A percentile compares a stretch with the other conserved stretches of the same genome.
These are phyloP conservation scores for Penicillium pancosmium DNA, from an alignment of 495 filamentous ascomycete genomes.

Conservation along the genomic window DNA sequence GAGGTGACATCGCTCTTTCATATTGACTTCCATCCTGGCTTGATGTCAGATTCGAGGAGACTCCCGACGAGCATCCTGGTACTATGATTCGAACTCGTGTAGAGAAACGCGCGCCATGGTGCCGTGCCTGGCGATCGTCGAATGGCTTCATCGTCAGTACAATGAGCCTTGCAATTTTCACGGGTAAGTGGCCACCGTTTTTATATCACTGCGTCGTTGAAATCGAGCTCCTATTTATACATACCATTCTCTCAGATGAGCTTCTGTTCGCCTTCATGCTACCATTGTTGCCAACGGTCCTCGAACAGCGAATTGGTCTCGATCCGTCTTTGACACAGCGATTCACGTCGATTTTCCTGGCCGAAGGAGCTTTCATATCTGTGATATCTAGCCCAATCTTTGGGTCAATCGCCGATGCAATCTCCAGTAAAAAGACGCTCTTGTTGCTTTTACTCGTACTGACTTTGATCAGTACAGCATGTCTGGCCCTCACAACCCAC, in stretches of 20 bases:
- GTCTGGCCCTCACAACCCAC: slow-evolving; percentile 20
- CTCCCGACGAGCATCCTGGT: too few relatives aligned
- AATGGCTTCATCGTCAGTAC: slow-evolving; percentile 22
- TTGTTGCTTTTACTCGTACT: slow-evolving; percentile 21
- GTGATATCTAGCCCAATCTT: slow-evolving; percentile 21
- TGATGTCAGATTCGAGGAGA: too few relatives aligned
- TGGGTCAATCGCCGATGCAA: slow-evolving; percentile 26
- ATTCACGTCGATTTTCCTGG: slow-evolving; percentile 25
- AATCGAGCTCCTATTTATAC: not conserved
- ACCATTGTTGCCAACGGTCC: slow-evolving; percentile 28
- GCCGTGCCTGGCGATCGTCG: slow-evolving; percentile 25
- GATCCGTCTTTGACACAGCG: slow-evolving; percentile 20
- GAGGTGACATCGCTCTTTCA: too few relatives aligned
- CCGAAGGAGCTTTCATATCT: slow-evolving; percentile 23
- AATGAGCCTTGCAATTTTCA: slow-evolving; percentile 27
- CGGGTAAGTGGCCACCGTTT: slow-evolving; percentile 11
- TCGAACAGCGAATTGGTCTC: slow-evolving; percentile 27
- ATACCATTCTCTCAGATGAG: slow-evolving; percentile 17
- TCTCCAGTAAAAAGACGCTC: slow-evolving; percentile 18
- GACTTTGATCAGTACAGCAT: slow-evolving; percentile 21
- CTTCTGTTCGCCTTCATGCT: slow-evolving; percentile 30
- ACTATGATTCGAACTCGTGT: slow-evolving; percentile 4
- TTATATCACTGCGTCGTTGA: not conserved
- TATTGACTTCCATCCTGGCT: too few relatives aligned
- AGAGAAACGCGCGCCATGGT: slow-evolving; percentile 4